phyloP scores from a whole-genome alignment of 179 eudicot genomes.

The Silene coronaria region DNA sequence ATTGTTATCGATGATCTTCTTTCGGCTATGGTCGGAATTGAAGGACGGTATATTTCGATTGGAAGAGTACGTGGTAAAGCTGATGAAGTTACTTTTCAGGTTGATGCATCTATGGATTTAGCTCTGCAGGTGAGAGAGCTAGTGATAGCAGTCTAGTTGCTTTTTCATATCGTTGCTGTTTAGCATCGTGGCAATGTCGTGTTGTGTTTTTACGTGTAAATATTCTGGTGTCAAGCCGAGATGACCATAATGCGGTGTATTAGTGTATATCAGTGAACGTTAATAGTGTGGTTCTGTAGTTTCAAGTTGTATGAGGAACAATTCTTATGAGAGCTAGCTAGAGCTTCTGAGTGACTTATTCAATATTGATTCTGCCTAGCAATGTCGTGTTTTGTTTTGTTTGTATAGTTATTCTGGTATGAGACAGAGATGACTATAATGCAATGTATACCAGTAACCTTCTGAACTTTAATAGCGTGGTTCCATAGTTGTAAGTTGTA shows the following conservation, averaged over 20 bases:
- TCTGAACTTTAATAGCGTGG: not conserved
- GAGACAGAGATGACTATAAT: too few species aligned
- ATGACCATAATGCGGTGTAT: too few species aligned
- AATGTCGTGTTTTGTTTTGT: slow-evolving; percentile 1
- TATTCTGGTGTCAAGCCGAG: too few species aligned
- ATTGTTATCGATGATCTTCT: slow-evolving; percentile 89
- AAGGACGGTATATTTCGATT: slow-evolving; percentile 80
- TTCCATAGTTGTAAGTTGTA: not conserved
- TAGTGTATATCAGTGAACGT: too few species aligned
- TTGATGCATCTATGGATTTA: slow-evolving; percentile 94
- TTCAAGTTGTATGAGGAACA: too few species aligned
- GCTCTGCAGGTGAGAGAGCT: slow-evolving; percentile 67
- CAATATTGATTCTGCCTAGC: not conserved
- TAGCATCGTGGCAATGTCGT: too few species aligned
- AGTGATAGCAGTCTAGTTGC: not conserved
- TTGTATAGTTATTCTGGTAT: too few species aligned
- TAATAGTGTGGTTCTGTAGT: not conserved
- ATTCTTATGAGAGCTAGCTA: slow-evolving; percentile 9
- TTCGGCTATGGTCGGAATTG: slow-evolving; percentile 82
- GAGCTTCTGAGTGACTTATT: not conserved
- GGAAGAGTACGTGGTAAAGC: slow-evolving; percentile 49
- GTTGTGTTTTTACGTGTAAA: too few species aligned
- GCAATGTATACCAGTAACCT: too few species aligned
- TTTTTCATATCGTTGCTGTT: too few species aligned
- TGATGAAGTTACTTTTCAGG: slow-evolving; percentile 45